phyloP scores from a whole-genome alignment of 2,329 filamentous ascomycete genomes.

The Seiridium unicorne region DNA sequence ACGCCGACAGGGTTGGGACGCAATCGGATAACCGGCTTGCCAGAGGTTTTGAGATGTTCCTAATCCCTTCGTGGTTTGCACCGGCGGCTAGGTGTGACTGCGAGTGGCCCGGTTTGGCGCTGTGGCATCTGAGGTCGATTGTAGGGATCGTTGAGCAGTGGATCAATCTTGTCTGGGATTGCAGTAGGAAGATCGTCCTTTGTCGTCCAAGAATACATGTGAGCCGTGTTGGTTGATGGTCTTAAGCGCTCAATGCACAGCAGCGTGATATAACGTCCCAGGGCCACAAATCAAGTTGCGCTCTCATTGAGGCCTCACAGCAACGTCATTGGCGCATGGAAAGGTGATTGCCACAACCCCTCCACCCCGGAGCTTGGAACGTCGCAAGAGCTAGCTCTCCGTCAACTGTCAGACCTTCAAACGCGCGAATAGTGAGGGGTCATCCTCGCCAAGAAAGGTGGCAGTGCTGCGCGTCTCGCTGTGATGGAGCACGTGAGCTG shows the following conservation, averaged over 20 bases:
- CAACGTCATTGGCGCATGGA: constrained; percentile 25
- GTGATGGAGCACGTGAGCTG: neutral
- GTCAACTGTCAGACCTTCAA: neutral
- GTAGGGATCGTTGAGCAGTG: neutral
- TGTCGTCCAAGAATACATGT: neutral
- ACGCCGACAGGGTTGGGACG: constrained; percentile 13
- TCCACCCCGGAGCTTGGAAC: neutral
- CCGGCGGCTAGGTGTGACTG: neutral
- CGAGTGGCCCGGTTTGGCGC: constrained; percentile 4
- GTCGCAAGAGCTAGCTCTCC: neutral
- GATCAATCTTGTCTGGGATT: neutral
- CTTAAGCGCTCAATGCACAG: neutral
- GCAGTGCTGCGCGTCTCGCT: neutral
- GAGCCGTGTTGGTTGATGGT: neutral
- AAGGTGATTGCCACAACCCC: constrained; percentile 15
- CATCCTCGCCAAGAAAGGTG: neutral
- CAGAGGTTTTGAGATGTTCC: neutral
- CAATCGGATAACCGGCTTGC: constrained; percentile 1
- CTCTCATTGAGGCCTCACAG: constrained; percentile 22
- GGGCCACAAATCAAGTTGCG: neutral
- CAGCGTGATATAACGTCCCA: neutral
- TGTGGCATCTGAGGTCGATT: neutral
- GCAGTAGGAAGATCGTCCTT: neutral
- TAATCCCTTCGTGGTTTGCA: neutral
- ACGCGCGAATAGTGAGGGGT: neutral